Base-by-base conservation (phyloP, 202 grass and related monocot species). In the Digitaria exilis region DNA sequence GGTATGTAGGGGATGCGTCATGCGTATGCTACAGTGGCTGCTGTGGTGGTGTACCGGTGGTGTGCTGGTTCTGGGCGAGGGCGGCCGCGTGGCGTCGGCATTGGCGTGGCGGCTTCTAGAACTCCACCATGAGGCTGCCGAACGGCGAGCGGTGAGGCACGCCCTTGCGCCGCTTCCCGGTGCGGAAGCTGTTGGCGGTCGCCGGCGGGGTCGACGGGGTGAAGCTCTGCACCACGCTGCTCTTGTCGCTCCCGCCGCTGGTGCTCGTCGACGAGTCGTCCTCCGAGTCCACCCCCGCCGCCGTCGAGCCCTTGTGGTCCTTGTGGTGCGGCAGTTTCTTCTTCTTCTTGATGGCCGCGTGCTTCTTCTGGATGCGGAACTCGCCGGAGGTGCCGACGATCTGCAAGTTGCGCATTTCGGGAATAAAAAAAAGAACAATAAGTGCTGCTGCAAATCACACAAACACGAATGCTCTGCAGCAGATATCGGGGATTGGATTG, bases 81-180 rank as follows among this genome's bases (percentile, higher is more conserved):
- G 4, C 56, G 24, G 56, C 10, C 1, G 56, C 22, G 55, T 10
- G 52, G 21, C 8, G 58, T 18, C 15, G 52, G n/a, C n/a, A 17
- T 24, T 57, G 43, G 43, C 1, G n/a, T n/a, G 60, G 34, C 14
- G 59, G 52, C 6, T 58, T 52, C 76, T 89, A 95, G 85, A 86
- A 77, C 64, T 95, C 90, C 66, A 90, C 69, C 52, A 95, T 71
- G 80, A 93, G 89, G 85, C 77, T 93, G 82, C 93, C 91, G 71
- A 98, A 92, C 21, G 96, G 90, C 71, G 96, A 88, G 66, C 96
- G 87, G 84, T 90, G 96, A 21, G 96, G 96, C 66, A 98, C 79
- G 85, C 96, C 96, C 93, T 98, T 98, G 79, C 96, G 93, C 68
- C 96, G 87, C 82, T 95, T 98, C 71, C 83, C 82, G 15, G 86